Percentiles rank a stretch among this genome's conserved stretches.
phyloP scores from a whole-genome alignment of 2,329 filamentous ascomycete genomes.

The Fonsecaea multimorphosa region DNA sequence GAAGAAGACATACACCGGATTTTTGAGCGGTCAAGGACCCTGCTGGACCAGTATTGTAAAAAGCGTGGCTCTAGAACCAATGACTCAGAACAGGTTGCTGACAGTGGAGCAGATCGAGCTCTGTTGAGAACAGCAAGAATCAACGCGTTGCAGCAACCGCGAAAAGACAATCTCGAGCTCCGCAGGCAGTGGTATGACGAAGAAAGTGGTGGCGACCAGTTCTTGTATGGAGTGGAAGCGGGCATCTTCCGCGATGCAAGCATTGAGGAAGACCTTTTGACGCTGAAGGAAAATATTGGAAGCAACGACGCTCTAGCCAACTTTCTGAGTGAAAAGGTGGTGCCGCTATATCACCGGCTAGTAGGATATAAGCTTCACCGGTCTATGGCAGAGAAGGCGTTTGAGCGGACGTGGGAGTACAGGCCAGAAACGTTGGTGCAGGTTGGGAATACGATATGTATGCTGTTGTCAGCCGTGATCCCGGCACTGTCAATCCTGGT shows the following conservation, averaged over 20 bases:
- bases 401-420: slow-evolving; percentile 34
- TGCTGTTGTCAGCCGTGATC: slow-evolving; percentile 36
- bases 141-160: slow-evolving; percentile 31
- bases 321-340: slow-evolving; percentile 31
- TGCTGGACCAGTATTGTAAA: slow-evolving; percentile 36
- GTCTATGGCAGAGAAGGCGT: slow-evolving; percentile 33
- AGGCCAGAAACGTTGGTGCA: slow-evolving; percentile 31
- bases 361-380: slow-evolving; percentile 36
- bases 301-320: slow-evolving; percentile 32
- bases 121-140: slow-evolving; percentile 34
- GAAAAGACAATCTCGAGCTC: slow-evolving; percentile 33
- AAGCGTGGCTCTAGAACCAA: not conserved
- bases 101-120: slow-evolving; percentile 32
- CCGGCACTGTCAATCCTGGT: slow-evolving; percentile 36
- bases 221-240: slow-evolving; percentile 36
- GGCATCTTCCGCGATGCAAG: slow-evolving; percentile 31
- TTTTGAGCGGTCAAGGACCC: slow-evolving; percentile 34
- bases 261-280: slow-evolving; percentile 32
- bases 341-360: slow-evolving; percentile 35
- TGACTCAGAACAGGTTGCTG: slow-evolving; percentile 16
- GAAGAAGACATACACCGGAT: slow-evolving; percentile 31
- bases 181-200: slow-evolving; percentile 37
- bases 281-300: slow-evolving; percentile 27
- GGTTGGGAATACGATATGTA: slow-evolving; percentile 35
- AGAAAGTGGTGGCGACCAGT: slow-evolving; percentile 34